Evolutionary conservation across 2,329 filamentous ascomycete genomes (phyloP).

Genomic region (Cytospora chrysosperma): DNA sequence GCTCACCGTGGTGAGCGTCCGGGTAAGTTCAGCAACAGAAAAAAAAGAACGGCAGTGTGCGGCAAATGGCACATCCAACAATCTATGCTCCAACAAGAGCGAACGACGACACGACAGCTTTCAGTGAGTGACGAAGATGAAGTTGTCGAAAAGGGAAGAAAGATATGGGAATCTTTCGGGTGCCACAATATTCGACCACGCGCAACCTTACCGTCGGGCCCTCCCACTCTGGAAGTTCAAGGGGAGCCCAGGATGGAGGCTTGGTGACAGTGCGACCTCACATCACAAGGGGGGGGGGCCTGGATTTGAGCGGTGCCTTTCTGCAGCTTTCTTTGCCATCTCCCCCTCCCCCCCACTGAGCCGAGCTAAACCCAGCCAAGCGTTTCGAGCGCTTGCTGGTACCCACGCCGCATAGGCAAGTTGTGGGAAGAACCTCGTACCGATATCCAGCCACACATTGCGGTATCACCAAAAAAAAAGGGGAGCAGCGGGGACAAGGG

Average conservation of each 20-base stretch:
- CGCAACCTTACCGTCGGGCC: constrained; percentile 22
- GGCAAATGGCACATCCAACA: constrained; percentile 20
- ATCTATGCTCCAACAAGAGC: constrained; percentile 20
- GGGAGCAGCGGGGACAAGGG: constrained; percentile 1
- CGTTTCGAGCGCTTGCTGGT: constrained; percentile 7
- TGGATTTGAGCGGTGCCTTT: constrained; percentile 5
- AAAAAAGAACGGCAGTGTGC: constrained; percentile 22
- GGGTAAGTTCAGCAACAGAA: constrained; percentile 5
- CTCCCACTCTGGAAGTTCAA: constrained; percentile 13
- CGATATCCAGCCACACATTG: constrained; percentile 14
- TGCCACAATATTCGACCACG: constrained; percentile 18
- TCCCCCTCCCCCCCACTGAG: constrained; percentile 17
- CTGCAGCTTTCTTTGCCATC: constrained; percentile 10
- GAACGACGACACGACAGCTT: constrained; percentile 21
- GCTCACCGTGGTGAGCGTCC: constrained; percentile 23
- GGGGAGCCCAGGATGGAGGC: constrained; percentile 7
- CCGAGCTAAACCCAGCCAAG: constrained; percentile 21
- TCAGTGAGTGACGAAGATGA: constrained; percentile 21
- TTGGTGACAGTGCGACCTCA: constrained; percentile 21
- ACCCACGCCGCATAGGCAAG: constrained; percentile 14
- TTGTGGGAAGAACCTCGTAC: background rate
- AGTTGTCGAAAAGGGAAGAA: constrained; percentile 20
- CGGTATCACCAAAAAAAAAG: constrained; percentile 5
- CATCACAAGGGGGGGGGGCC: constrained; percentile 13
- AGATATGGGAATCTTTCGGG: constrained; percentile 21